phyloP scores from a whole-genome alignment of 177 flowering plant genomes.

The Vitis hybrid region DNA sequence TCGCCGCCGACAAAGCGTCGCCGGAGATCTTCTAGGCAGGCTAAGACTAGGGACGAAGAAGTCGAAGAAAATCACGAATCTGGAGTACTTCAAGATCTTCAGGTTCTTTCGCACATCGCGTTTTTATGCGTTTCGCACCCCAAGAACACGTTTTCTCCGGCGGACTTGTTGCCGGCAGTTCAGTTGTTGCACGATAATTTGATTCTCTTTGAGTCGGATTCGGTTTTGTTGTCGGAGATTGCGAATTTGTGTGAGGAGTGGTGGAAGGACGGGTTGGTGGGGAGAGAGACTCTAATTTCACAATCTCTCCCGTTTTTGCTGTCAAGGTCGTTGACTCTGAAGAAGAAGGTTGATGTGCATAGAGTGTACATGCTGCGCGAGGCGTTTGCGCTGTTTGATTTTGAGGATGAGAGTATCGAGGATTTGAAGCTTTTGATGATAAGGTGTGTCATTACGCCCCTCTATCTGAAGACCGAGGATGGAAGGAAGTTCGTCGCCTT shows the following conservation, averaged over 20 bases:
- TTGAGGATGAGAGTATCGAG: conserved; percentile 91
- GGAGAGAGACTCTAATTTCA: conserved; percentile 70
- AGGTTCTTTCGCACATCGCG: conserved; percentile 39
- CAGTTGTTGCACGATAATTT: conserved; percentile 68
- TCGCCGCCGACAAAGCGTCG: conserved; percentile 60
- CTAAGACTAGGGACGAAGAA: conserved; percentile 12
- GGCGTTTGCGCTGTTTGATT: conserved; percentile 80
- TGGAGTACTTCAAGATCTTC: conserved; percentile 33
- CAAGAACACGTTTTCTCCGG: conserved; percentile 35
- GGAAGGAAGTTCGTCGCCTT: conserved; percentile 75
- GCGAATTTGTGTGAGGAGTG: conserved; percentile 77
- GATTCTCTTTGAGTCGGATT: conserved; percentile 62
- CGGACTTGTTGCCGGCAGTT: conserved; percentile 52
- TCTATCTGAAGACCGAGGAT: conserved; percentile 86
- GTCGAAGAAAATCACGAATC: not conserved
- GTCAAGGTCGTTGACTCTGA: conserved; percentile 62
- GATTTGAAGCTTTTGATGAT: conserved; percentile 79
- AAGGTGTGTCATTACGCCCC: conserved; percentile 74
- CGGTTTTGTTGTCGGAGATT: conserved; percentile 50
- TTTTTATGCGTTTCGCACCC: conserved; percentile 64
- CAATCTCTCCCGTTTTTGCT: conserved; percentile 75
- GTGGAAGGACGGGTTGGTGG: conserved; percentile 77
- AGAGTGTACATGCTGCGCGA: conserved; percentile 74
- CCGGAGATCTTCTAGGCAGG: conserved; percentile 46
- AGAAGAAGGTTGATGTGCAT: conserved; percentile 77